Conservation (phyloP, 257 asterid species). For the Linderniella brevidens region DNA sequence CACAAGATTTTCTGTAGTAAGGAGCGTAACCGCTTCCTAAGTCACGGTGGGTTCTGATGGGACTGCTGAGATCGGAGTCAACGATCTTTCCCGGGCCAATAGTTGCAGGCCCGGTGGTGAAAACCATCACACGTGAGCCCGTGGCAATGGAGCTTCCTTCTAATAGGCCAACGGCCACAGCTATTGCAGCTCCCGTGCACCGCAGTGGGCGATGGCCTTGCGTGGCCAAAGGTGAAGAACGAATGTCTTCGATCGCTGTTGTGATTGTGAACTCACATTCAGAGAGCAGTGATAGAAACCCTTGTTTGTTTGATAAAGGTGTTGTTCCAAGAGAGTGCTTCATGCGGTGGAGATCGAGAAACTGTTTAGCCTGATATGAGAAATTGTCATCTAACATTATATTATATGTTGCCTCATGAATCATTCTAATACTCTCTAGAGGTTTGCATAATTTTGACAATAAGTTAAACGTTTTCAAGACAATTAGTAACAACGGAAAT, state of each 20-base stretch:
- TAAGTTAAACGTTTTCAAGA: too few relatives aligned
- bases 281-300: constrained; percentile 53
- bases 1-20: constrained; percentile 35
- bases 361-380: constrained; percentile 39
- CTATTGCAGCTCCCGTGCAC: constrained; percentile 72
- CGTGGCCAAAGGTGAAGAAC: constrained; percentile 29
- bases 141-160: constrained; percentile 61
- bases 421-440: too few relatives aligned
- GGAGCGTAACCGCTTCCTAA: constrained; percentile 37
- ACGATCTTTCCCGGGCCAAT: constrained; percentile 77
- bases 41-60: constrained; percentile 79
- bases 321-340: constrained; percentile 46
- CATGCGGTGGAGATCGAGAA: constrained; percentile 45
- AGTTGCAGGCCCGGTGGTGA: constrained; percentile 94
- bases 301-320: constrained; percentile 40
- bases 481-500: too few relatives aligned
- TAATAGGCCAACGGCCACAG: constrained; percentile 78
- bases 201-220: constrained; percentile 71
- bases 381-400: neutral
- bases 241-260: constrained; percentile 74
- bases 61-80: constrained; percentile 32
- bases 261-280: constrained; percentile 76
- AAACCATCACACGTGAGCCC: constrained; percentile 83
- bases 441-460: too few relatives aligned
- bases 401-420: too few relatives aligned